Base-by-base conservation (phyloP, 306 rosid species). In the Ormosia emarginata region DNA sequence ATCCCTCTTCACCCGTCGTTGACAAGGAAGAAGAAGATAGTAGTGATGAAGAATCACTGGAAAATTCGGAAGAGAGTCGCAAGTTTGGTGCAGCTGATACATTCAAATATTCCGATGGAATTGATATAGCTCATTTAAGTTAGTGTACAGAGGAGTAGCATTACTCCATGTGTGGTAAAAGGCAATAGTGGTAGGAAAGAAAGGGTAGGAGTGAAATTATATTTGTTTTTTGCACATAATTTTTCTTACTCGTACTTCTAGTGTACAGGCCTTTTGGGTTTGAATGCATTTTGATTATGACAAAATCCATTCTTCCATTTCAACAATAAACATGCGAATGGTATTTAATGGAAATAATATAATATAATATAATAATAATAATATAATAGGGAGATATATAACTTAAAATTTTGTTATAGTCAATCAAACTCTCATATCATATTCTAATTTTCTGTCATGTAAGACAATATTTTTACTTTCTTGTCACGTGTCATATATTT, bases 31-130 rank as follows among this genome's bases (percentile, higher is more conserved):
- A 24, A 29, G 94, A 88, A 34, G 82, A 79, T 39, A 65, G 80
- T 12, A 69, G 58, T 57, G 89, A 83, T 49, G 94, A 88, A 24
- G 92, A 89, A 39, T 63, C 57, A 53, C 0, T 47, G 2, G 92
- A 88, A 79, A 81, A 82, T 33, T 44, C 3, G 0, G 93, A 84
- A 83, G 94, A 83, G 73, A 82, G 83, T 34, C 87, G 78, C 79
- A 94, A 94, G 81, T 91, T 91, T 71, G 98, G 98, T 55, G 97
- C 98, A 39, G 94, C 93, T 3, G 85, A 83, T 2, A 88, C 97
- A 0, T 94, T 94, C 75, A 94, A 85, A 82, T 81, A 81, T 70
- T 79, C 88, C 0, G 79, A 87, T 0, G 81, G 18, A 15, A 9
- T 81, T 70, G 88, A 91, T 57, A 58, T 84, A 37, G 56, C 90